Conservation (phyloP, 345 rosid species). For the Erodium maritimum region DNA sequence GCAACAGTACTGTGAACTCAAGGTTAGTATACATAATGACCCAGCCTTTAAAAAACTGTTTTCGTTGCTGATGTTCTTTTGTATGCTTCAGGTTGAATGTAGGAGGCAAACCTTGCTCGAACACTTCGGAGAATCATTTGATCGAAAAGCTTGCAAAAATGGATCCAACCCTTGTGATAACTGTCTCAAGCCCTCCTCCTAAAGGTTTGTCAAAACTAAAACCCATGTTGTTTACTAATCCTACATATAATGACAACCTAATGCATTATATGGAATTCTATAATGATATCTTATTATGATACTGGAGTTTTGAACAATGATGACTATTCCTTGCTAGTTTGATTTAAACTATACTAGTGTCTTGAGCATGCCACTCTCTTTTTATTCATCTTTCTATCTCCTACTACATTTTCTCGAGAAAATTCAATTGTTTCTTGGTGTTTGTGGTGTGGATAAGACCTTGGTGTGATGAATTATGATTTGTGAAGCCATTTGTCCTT, state of each 20-base stretch:
- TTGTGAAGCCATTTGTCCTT: not conserved
- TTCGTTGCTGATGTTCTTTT: not conserved
- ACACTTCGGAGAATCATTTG: constrained; percentile 74
- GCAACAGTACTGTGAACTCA: constrained; percentile 78
- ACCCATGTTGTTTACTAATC: too few relatives aligned
- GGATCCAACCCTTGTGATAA: constrained; percentile 69
- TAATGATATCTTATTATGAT: too few relatives aligned
- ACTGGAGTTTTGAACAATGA: too few relatives aligned
- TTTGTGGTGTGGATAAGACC: not conserved
- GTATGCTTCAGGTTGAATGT: constrained; percentile 46
- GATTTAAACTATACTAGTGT: too few relatives aligned
- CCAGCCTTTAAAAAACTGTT: not conserved
- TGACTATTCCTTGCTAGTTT: not conserved
- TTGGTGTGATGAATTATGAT: too few relatives aligned
- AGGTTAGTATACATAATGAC: constrained; percentile 26
- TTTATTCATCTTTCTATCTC: not conserved
- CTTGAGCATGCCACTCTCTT: not conserved
- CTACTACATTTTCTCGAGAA: not conserved
- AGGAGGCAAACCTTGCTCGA: constrained; percentile 61
- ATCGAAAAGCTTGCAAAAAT: constrained; percentile 40
- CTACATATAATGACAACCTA: too few relatives aligned
- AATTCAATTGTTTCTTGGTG: not conserved
- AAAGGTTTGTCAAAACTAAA: constrained; percentile 3
- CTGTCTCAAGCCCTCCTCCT: constrained; percentile 41
- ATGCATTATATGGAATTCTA: too few relatives aligned